phyloP scores from a whole-genome alignment of 352 stramenopile species.

The Globisporangium sylvaticum region DNA sequence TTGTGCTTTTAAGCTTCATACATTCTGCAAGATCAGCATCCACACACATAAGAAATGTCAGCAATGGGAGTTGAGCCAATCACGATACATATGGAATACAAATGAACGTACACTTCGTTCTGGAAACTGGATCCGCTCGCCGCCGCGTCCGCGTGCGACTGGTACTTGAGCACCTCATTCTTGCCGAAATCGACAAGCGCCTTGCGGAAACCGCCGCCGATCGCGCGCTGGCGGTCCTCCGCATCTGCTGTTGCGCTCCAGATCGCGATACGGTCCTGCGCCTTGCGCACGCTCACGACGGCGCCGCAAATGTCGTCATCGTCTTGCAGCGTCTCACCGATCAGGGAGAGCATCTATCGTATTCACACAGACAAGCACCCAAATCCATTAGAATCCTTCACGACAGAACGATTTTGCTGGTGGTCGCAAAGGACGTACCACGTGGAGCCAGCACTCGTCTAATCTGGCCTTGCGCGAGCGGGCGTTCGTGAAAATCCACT shows the following conservation, averaged over 20 bases:
- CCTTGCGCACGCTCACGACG: slow-evolving; percentile 94
- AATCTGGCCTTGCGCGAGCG: slow-evolving; percentile 90
- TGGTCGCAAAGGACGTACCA: slow-evolving; percentile 44
- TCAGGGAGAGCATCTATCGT: slow-evolving; percentile 90
- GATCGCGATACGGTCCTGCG: slow-evolving; percentile 94
- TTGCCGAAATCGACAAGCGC: slow-evolving; percentile 81
- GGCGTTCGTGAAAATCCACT: slow-evolving; percentile 96
- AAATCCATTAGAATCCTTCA: background rate
- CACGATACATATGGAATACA: background rate
- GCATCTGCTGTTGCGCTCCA: slow-evolving; percentile 88
- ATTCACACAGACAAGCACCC: background rate
- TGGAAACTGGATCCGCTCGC: slow-evolving; percentile 88
- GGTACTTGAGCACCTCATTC: slow-evolving; percentile 88
- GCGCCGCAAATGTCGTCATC: slow-evolving; percentile 93
- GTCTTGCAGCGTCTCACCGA: slow-evolving; percentile 94
- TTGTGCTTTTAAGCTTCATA: slow-evolving; percentile 69
- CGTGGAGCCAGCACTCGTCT: slow-evolving; percentile 95
- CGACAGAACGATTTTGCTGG: background rate
- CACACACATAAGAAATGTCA: slow-evolving; percentile 1
- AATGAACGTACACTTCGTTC: slow-evolving; percentile 80
- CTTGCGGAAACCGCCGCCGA: slow-evolving; percentile 77
- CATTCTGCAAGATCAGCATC: slow-evolving; percentile 41
- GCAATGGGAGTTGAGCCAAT: background rate
- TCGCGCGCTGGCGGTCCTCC: slow-evolving; percentile 72
- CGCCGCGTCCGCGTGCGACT: slow-evolving; percentile 83